phyloP scores from a whole-genome alignment of 2,329 filamentous ascomycete genomes.

The Fusarium pseudograminearum region DNA sequence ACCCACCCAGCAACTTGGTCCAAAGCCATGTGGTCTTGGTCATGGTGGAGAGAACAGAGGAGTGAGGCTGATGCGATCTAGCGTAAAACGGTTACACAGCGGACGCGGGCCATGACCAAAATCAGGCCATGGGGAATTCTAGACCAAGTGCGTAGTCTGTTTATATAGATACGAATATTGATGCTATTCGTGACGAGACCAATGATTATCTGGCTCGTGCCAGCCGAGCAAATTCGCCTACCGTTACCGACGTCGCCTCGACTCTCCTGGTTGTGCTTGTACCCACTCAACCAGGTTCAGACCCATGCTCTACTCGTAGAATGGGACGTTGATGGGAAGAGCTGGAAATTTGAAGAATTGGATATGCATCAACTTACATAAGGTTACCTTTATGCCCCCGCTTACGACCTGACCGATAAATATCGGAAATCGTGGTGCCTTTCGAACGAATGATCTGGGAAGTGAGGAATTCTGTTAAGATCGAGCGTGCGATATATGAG shows the following conservation, averaged over 20 bases:
- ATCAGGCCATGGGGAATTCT: conserved; percentile 34
- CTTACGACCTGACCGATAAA: conserved; percentile 44
- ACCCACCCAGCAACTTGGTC: neutral
- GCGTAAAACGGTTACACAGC: conserved; percentile 26
- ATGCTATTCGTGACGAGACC: conserved; percentile 9
- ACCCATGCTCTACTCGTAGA: neutral
- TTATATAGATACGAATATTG: neutral
- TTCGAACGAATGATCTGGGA: conserved; percentile 19
- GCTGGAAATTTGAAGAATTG: neutral
- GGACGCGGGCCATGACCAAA: conserved; percentile 11
- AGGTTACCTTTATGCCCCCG: conserved; percentile 35
- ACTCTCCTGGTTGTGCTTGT: conserved; percentile 1
- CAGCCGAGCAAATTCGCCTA: conserved; percentile 7
- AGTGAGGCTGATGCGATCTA: neutral
- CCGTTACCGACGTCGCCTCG: neutral
- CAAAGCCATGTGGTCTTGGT: conserved; percentile 3
- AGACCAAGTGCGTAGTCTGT: conserved; percentile 18
- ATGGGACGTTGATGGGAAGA: conserved; percentile 1
- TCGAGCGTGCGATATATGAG: conserved; percentile 34
- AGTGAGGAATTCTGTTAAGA: conserved; percentile 12
- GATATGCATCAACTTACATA: conserved; percentile 26
- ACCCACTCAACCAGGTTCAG: neutral
- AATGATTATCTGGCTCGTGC: neutral
- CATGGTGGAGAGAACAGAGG: neutral
- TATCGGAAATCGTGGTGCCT: conserved; percentile 36